Conservation (phyloP, 108 stramenopile genomes). For the Fistulifera solaris region DNA sequence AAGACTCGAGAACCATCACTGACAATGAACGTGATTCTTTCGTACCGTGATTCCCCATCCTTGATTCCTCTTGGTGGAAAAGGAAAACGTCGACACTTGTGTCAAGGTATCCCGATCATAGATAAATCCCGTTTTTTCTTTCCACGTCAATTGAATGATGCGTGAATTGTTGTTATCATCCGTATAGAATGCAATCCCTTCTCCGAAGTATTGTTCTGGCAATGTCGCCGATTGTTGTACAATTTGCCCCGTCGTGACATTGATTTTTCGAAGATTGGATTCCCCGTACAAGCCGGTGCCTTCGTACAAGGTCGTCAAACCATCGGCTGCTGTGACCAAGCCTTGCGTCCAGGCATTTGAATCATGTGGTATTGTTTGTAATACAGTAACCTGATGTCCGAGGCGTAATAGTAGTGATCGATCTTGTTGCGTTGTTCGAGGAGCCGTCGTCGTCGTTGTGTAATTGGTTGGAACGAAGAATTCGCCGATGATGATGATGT, state of each 20-base stretch:
- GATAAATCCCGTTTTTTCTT: conserved; percentile 15
- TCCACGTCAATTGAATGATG: conserved; percentile 73
- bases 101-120: too few species aligned
- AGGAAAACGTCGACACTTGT: conserved; percentile 21
- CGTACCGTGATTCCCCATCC: conserved; percentile 83
- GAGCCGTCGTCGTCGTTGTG: too few species aligned
- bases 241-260: conserved; percentile 20
- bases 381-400: too few species aligned
- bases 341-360: conserved; percentile 53
- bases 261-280: conserved; percentile 36
- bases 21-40: conserved; percentile 48
- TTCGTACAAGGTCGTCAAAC: conserved; percentile 29
- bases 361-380: conserved; percentile 25
- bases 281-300: conserved; percentile 38
- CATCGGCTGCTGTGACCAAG: conserved; percentile 14
- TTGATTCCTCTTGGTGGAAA: conserved; percentile 37
- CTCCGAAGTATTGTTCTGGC: conserved; percentile 47
- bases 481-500: too few species aligned
- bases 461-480: too few species aligned
- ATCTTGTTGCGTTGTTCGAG: too few species aligned
- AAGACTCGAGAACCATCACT: conserved; percentile 60
- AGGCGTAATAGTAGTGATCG: too few species aligned
- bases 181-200: conserved; percentile 48
- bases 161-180: conserved; percentile 17
- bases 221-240: conserved; percentile 12